phyloP scores from a whole-genome alignment of 495 filamentous ascomycete genomes.

The Endocarpon pusillum region DNA sequence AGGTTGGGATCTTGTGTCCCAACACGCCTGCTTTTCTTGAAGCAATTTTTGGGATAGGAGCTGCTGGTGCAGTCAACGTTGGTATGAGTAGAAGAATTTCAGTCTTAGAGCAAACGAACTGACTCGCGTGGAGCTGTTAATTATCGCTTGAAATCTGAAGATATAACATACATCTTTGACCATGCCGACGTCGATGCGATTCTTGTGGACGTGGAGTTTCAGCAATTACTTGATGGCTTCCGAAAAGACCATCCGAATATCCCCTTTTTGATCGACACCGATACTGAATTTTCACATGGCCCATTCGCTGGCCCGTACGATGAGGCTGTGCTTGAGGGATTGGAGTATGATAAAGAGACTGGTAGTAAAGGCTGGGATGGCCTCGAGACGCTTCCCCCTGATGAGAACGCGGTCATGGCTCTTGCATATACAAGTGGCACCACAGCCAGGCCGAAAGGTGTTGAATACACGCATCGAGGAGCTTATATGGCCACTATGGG shows the following conservation, averaged over 20 bases:
- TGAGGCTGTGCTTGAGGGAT: constrained; percentile 63
- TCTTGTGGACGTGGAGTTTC: constrained; percentile 69
- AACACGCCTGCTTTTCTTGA: constrained; percentile 95
- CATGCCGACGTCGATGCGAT: constrained; percentile 78
- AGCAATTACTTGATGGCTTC: constrained; percentile 49
- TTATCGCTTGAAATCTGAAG: constrained; percentile 71
- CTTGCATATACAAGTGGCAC: constrained; percentile 87
- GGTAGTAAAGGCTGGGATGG: constrained; percentile 61
- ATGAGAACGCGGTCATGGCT: constrained; percentile 73
- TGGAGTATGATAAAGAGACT: constrained; percentile 43
- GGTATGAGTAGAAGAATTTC: constrained; percentile 20
- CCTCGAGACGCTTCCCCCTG: constrained; percentile 43
- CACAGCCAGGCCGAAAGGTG: constrained; percentile 82
- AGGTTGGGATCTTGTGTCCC: constrained; percentile 65
- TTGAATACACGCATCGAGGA: constrained; percentile 79
- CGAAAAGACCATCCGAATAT: constrained; percentile 37
- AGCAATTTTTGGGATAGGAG: constrained; percentile 72
- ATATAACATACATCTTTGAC: constrained; percentile 77
- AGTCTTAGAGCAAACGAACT: background rate
- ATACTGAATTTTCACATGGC: constrained; percentile 65
- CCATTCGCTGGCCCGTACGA: constrained; percentile 67
- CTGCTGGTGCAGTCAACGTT: constrained; percentile 66
- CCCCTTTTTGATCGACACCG: constrained; percentile 63
- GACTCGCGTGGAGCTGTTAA: constrained; percentile 45
- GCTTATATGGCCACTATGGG: constrained; percentile 69